Evolutionary conservation across 495 filamentous ascomycete species (phyloP).

Genomic region (Gamarada debralockiae): DNA sequence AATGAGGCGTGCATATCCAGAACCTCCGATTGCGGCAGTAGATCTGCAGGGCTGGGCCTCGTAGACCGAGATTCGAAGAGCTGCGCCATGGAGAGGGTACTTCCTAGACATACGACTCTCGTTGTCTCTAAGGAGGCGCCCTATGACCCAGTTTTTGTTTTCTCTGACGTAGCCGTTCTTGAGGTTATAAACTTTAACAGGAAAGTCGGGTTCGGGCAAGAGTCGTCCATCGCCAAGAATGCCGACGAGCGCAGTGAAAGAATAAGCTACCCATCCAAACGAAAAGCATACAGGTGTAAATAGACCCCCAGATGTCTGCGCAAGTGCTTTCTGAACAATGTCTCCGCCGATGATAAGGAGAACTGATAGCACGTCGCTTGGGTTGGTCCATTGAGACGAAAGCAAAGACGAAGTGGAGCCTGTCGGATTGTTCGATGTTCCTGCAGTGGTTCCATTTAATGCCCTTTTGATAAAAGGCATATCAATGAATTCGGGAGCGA

Average conservation of each 20-base stretch:
- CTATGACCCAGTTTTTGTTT: slow-evolving; percentile 47
- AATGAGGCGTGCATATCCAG: not conserved
- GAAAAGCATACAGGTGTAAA: slow-evolving; percentile 50
- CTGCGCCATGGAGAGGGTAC: not conserved
- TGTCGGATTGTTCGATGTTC: no score
- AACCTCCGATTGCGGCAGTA: not conserved
- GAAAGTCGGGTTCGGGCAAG: slow-evolving; percentile 34
- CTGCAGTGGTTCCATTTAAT: no score
- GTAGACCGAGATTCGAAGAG: not conserved
- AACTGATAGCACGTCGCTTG: slow-evolving; percentile 36
- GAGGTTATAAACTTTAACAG: slow-evolving; percentile 39
- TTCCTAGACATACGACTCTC: slow-evolving; percentile 34
- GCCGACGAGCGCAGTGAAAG: slow-evolving; percentile 33
- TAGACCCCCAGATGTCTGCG: slow-evolving; percentile 34
- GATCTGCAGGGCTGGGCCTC: slow-evolving; percentile 5
- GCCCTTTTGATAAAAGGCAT: no score
- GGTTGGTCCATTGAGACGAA: slow-evolving; percentile 27
- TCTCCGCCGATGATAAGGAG: slow-evolving; percentile 49
- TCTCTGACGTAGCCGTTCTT: slow-evolving; percentile 35
- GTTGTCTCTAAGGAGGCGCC: slow-evolving; percentile 44
- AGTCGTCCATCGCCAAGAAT: slow-evolving; percentile 43
- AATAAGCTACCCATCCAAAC: slow-evolving; percentile 51
- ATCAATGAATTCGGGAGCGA: no score
- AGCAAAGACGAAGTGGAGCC: no score
- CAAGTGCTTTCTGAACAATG: slow-evolving; percentile 43